A percentile compares a stretch with the other conserved stretches of the same genome.
phyloP scores from a whole-genome alignment of 2,329 filamentous ascomycete genomes.

The Colletotrichum sp. region DNA sequence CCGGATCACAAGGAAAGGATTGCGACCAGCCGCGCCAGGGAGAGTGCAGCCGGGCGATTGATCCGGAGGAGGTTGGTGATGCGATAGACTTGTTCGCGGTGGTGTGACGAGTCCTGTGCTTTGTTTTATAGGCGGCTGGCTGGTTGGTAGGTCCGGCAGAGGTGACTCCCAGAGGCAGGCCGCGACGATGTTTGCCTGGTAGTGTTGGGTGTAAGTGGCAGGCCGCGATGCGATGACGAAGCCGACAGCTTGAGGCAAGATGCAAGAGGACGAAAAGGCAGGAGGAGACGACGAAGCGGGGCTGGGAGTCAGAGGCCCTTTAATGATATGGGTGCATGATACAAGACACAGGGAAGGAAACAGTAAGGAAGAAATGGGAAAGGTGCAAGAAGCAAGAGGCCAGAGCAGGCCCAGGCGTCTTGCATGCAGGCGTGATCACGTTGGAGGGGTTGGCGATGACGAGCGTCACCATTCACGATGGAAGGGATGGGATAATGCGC shows the following conservation, averaged over 20 bases:
- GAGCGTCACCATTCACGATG: neutral
- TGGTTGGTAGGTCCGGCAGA: neutral
- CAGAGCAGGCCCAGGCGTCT: neutral
- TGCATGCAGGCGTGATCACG: conserved; percentile 18
- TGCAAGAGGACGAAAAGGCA: neutral
- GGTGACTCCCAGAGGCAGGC: neutral
- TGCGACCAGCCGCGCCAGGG: neutral
- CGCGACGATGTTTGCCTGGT: neutral
- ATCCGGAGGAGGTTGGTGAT: neutral
- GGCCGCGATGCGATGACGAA: neutral
- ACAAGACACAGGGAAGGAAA: neutral
- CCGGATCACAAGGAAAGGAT: neutral
- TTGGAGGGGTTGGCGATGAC: neutral
- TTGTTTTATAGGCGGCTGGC: neutral
- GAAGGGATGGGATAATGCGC: neutral
- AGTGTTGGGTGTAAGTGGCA: neutral
- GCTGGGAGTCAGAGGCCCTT: neutral
- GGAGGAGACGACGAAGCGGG: neutral
- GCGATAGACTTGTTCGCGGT: neutral
- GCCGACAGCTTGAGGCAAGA: neutral
- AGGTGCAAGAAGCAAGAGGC: neutral
- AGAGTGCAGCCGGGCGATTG: neutral
- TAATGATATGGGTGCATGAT: neutral
- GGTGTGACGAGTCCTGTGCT: neutral
- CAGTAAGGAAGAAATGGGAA: neutral